phyloP scores from a whole-genome alignment of 208 protist genomes.

The Trypanosoma scelopori region DNA sequence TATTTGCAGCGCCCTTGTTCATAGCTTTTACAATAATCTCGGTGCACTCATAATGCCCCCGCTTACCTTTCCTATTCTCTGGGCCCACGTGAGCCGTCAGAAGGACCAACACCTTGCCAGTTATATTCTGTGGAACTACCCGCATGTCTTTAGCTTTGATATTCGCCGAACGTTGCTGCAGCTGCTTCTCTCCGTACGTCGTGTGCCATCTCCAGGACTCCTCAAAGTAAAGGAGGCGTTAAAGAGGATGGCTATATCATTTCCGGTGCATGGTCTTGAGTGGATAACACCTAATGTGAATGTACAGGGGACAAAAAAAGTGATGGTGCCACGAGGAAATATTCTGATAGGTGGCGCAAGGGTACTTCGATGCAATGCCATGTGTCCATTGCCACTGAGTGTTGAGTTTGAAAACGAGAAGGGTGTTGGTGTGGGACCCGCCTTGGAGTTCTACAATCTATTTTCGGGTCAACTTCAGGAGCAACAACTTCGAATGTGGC shows the following conservation, averaged over 20 bases:
- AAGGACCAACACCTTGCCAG: constrained; percentile 41
- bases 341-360: constrained; percentile 43
- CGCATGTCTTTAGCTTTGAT: constrained; percentile 59
- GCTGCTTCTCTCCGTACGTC: constrained; percentile 52
- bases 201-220: constrained; percentile 22
- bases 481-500: constrained; percentile 46
- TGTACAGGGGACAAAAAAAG: constrained; percentile 33
- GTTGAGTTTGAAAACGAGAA: constrained; percentile 78
- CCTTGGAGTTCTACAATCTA: constrained; percentile 77
- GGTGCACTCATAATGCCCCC: constrained; percentile 59
- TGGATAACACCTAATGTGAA: constrained; percentile 34
- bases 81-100: background rate
- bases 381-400: constrained; percentile 62
- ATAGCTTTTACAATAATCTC: constrained; percentile 64
- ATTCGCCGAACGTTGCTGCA: constrained; percentile 61
- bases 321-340: constrained; percentile 41
- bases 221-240: constrained; percentile 12
- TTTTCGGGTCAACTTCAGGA: constrained; percentile 45
- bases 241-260: background rate
- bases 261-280: constrained; percentile 43
- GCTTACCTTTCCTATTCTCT: constrained; percentile 32
- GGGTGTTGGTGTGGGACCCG: constrained; percentile 77
- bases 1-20: constrained; percentile 66
- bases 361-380: constrained; percentile 42
- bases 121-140: constrained; percentile 71